Evolutionary conservation across 768 basidiomycete genomes (phyloP).

Genomic region (Termitomyces titanicus): DNA sequence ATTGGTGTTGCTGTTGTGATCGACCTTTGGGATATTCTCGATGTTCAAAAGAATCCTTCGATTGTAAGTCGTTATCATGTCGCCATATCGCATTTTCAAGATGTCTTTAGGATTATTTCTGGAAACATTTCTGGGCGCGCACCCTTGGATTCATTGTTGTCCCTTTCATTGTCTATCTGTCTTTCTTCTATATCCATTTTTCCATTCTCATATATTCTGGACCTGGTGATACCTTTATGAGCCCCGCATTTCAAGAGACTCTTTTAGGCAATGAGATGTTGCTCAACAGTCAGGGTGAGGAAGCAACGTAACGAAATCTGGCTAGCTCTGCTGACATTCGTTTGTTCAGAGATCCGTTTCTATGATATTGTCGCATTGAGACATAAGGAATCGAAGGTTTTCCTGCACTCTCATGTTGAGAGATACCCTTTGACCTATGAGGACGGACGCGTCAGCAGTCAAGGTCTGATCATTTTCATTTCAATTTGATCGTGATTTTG

Average conservation of each 20-base stretch:
- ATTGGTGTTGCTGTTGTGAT: constrained; percentile 90
- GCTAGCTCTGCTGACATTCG: background rate
- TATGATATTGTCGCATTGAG: constrained; percentile 83
- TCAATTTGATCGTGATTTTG: background rate
- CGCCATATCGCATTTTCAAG: constrained; percentile 2
- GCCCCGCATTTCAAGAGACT: constrained; percentile 96
- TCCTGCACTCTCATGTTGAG: constrained; percentile 90
- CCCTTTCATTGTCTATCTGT: constrained; percentile 89
- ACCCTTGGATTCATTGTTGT: constrained; percentile 80
- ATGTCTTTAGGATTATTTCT: constrained; percentile 72
- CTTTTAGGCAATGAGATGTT: constrained; percentile 88
- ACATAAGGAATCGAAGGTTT: constrained; percentile 93
- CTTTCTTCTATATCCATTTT: constrained; percentile 96
- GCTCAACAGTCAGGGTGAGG: constrained; percentile 83
- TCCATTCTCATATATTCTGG: constrained; percentile 84
- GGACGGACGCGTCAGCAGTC: constrained; percentile 91
- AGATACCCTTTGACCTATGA: constrained; percentile 91
- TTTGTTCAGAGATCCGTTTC: constrained; percentile 82
- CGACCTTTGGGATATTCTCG: constrained; percentile 93
- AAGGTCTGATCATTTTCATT: constrained; percentile 48
- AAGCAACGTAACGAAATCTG: background rate
- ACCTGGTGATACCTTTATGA: constrained; percentile 95
- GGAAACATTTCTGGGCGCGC: constrained; percentile 84
- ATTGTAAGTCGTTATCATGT: constrained; percentile 50
- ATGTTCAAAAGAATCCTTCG: constrained; percentile 71